Evolutionary conservation across 2,329 filamentous ascomycete genomes (phyloP).

Genomic region (Septoria linicola): DNA sequence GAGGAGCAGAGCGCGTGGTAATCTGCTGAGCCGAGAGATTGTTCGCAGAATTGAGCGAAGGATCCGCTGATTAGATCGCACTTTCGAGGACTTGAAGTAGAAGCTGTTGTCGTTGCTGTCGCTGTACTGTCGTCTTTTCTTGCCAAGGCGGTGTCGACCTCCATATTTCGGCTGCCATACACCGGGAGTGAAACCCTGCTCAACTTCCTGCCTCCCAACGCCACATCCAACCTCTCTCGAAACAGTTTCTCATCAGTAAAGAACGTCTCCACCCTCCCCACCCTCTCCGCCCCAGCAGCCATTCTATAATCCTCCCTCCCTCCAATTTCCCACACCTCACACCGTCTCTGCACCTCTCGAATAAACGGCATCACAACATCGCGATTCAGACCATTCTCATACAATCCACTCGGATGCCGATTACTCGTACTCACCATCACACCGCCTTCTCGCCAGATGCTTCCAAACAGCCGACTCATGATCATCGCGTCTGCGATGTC

Average conservation of each 20-base stretch:
- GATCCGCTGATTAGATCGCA: constrained; percentile 48
- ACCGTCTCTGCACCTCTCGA: constrained; percentile 68
- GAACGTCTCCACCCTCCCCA: constrained; percentile 38
- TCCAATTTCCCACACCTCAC: constrained; percentile 79
- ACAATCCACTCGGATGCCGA: constrained; percentile 67
- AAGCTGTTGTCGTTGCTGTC: not conserved
- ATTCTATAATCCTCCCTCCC: constrained; percentile 64
- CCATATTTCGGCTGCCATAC: constrained; percentile 25
- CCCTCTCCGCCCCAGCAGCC: constrained; percentile 9
- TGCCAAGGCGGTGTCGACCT: constrained; percentile 14
- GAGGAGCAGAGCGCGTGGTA: constrained; percentile 64
- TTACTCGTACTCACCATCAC: constrained; percentile 77
- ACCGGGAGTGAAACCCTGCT: constrained; percentile 22
- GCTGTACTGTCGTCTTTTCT: not conserved
- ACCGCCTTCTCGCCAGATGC: constrained; percentile 74
- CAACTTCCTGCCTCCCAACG: constrained; percentile 5
- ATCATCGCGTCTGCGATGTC: constrained; percentile 75
- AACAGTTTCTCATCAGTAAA: constrained; percentile 20
- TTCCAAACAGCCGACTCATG: constrained; percentile 68
- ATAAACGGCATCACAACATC: constrained; percentile 64
- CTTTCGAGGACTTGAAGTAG: not conserved
- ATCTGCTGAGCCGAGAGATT: constrained; percentile 69
- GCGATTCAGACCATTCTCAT: constrained; percentile 34
- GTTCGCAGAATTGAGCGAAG: constrained; percentile 64
- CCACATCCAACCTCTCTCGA: constrained; percentile 9